Base-by-base conservation (phyloP, 257 asterid species). In the Ballota nigra region DNA sequence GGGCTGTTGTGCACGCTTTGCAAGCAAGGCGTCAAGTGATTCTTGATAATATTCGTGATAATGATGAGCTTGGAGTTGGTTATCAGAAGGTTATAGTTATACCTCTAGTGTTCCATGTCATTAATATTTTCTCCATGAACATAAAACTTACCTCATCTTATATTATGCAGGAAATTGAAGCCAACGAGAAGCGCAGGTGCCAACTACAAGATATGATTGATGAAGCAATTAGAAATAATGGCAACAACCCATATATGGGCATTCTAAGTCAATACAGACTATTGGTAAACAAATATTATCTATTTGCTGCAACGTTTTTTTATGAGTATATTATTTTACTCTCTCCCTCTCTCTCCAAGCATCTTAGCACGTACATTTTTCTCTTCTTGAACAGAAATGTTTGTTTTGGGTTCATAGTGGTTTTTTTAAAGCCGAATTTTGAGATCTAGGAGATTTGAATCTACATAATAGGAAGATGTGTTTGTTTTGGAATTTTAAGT, bases 1-100 rank as follows among this genome's bases (percentile, higher is more conserved):
- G 96, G 72, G 82, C 89, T 68, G 91, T 84, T 73, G 86, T 89
- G 74, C 92, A 85, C 78, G 86, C 87, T 68, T 78, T 91, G 80
- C 87, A 83, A 85, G 82, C 95, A 52, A 86, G 97, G 75, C 96
- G 97, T 61, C 97, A 91, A 84, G 88, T 89, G 79, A 77, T 91
- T 79, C 98, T 93, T 57, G 98, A 93, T 78, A 93, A 93, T 70
- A 89, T 91, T 65, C 98, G 97, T 45, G 97, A 93, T 82, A 93
- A 93, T 70, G 98, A 93, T 78, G 98, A 93, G 81, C 90, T 87
- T 67, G 95, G 96, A 68, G 84, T 85, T 73, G 82, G 78, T 68
- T 91, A 91, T 76, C 92, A 85, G 86, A 89, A 77, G 97, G 98
- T 93, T 75, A 81, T 71, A 62, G 23, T 16, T 53, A 78, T 19